Conservation (phyloP, 148 eudicot species). For the Silene conica region DNA sequence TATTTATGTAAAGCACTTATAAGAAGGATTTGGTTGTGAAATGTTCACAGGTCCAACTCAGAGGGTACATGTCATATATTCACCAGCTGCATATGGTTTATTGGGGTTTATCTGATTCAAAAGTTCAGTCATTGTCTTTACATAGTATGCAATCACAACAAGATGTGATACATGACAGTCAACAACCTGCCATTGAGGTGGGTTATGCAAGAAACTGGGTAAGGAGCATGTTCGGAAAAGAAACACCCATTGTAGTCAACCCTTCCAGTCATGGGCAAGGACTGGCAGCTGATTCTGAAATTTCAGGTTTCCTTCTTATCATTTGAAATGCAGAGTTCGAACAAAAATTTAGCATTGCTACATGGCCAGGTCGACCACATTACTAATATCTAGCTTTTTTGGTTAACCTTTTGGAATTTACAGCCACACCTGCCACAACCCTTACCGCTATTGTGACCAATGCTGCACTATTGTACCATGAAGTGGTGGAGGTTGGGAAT, state of each 20-base stretch:
- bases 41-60: constrained; percentile 63
- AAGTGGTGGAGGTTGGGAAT: too few species aligned
- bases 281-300: constrained; percentile 48
- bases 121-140: constrained; percentile 42
- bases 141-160: constrained; percentile 63
- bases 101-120: constrained; percentile 75
- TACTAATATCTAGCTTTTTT: background rate
- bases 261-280: constrained; percentile 62
- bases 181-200: constrained; percentile 75
- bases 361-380: background rate
- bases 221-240: constrained; percentile 93
- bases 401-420: too few species aligned
- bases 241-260: constrained; percentile 42
- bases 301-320: constrained; percentile 15
- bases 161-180: constrained; percentile 49
- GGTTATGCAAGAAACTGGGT: constrained; percentile 85
- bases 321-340: background rate
- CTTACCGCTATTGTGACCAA: too few species aligned
- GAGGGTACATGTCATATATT: constrained; percentile 73
- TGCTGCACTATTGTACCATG: too few species aligned
- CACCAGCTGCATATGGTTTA: constrained; percentile 54
- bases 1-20: background rate
- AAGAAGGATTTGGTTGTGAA: constrained; percentile 20
- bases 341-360: background rate
- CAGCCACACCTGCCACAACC: too few species aligned